Percentiles rank a stretch among this genome's conserved stretches.
Conservation (phyloP, 2,329 filamentous ascomycete species). For the Lachnellula suecica region DNA sequence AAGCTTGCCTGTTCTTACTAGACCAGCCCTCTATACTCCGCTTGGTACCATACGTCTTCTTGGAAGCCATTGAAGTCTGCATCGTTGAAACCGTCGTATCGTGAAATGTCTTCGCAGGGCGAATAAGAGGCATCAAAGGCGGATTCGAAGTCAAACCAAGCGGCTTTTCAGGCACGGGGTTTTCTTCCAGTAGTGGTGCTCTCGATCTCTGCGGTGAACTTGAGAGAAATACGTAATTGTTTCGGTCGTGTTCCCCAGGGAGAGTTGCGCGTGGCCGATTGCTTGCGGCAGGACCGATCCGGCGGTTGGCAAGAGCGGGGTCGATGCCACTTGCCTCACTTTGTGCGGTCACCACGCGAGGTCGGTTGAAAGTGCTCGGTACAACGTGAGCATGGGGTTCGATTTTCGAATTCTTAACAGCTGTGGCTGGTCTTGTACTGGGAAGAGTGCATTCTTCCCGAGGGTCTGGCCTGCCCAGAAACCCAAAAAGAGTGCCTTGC, state of each 20-base stretch:
- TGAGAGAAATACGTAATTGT: constrained; percentile 32
- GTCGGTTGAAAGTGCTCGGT: constrained; percentile 8
- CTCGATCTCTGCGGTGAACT: constrained; percentile 28
- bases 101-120: constrained; percentile 24
- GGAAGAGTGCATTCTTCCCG: neutral
- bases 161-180: constrained; percentile 8
- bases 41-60: constrained; percentile 49
- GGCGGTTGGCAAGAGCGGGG: constrained; percentile 23
- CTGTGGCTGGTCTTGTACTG: neutral
- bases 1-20: constrained; percentile 24
- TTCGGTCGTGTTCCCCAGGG: constrained; percentile 12
- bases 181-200: constrained; percentile 1
- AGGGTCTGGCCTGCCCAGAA: constrained; percentile 26
- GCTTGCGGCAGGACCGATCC: constrained; percentile 14
- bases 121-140: constrained; percentile 23
- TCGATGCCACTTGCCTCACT: constrained; percentile 13
- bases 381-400: neutral
- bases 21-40: constrained; percentile 48
- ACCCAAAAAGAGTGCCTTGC: constrained; percentile 27
- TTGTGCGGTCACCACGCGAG: neutral
- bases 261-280: constrained; percentile 19
- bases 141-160: constrained; percentile 18
- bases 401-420: neutral
- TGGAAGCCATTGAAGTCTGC: constrained; percentile 33
- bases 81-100: constrained; percentile 17